Conservation (phyloP, 768 basidiomycete genomes). For the Trametopsis cervina region DNA sequence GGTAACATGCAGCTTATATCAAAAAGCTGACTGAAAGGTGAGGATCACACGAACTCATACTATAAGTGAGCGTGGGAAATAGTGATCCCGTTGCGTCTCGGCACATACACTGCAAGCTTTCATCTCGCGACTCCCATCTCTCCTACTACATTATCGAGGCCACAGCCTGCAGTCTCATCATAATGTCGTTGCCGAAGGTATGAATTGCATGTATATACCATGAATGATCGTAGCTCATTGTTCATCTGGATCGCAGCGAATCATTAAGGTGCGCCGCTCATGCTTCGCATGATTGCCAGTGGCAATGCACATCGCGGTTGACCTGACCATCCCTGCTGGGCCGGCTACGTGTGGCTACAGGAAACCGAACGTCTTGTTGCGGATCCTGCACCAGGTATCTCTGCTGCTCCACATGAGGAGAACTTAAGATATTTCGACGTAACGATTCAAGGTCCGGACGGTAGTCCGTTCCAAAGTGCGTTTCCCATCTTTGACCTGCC, state of each 20-base stretch:
- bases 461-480: conserved; percentile 79
- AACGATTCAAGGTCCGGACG: conserved; percentile 89
- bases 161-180: too few species aligned
- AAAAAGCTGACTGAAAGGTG: background rate
- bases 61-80: background rate
- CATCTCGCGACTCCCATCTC: background rate
- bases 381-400: conserved; percentile 95
- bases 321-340: conserved; percentile 14
- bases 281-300: background rate
- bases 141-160: too few species aligned
- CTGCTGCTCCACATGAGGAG: conserved; percentile 93
- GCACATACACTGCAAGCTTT: background rate
- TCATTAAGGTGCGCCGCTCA: conserved; percentile 39
- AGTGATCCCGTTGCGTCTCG: background rate
- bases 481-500: conserved; percentile 3
- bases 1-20: background rate
- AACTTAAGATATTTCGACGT: conserved; percentile 99
- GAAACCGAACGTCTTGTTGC: conserved; percentile 96
- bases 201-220: background rate
- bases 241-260: conserved; percentile 29
- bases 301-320: conserved; percentile 12
- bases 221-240: background rate
- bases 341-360: conserved; percentile 33
- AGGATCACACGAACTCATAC: background rate
- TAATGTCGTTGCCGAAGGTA: conserved; percentile 52